Conservation (phyloP, 176 grass and related monocot genomes). For the Olyra latifolia region DNA sequence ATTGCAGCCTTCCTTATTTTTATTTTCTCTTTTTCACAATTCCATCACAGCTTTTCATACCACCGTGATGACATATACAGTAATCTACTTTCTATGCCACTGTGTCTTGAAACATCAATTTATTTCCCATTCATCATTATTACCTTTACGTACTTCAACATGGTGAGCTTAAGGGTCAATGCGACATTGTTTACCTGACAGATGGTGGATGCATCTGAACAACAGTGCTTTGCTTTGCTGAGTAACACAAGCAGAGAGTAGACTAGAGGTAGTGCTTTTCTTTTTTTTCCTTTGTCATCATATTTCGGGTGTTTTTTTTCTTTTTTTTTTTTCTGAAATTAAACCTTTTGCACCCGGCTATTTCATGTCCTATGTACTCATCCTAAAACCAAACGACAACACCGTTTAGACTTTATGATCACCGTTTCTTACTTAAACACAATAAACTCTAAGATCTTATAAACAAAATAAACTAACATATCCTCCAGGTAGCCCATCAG, state of each 20-base stretch:
- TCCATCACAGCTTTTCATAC: neutral
- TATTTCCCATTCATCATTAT: constrained; percentile 74
- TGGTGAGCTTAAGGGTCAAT: constrained; percentile 25
- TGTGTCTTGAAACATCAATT: constrained; percentile 59
- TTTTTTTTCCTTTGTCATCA: too few relatives aligned
- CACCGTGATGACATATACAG: constrained; percentile 68
- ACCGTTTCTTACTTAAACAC: too few relatives aligned
- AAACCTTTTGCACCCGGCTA: too few relatives aligned
- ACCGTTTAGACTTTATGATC: too few relatives aligned
- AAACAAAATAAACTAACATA: too few relatives aligned
- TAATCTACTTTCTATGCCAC: constrained; percentile 46
- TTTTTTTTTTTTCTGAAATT: too few relatives aligned
- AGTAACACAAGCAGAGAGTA: neutral
- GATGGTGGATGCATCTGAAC: constrained; percentile 37
- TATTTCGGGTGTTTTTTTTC: too few relatives aligned
- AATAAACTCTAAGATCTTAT: too few relatives aligned
- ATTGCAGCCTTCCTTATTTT: neutral
- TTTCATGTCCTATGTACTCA: too few relatives aligned
- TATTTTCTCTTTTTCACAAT: neutral
- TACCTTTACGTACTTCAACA: constrained; percentile 65
- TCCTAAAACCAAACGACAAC: too few relatives aligned
- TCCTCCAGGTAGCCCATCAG: too few relatives aligned
- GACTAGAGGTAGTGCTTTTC: too few relatives aligned
- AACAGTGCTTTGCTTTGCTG: neutral
- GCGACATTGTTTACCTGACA: constrained; percentile 27